A percentile compares a stretch with the other conserved stretches of the same genome.
These are phyloP conservation scores for Globomyces pollinis-pini DNA, from an alignment of 192 early-diverging fungal genomes.

Conservation along the genomic window DNA sequence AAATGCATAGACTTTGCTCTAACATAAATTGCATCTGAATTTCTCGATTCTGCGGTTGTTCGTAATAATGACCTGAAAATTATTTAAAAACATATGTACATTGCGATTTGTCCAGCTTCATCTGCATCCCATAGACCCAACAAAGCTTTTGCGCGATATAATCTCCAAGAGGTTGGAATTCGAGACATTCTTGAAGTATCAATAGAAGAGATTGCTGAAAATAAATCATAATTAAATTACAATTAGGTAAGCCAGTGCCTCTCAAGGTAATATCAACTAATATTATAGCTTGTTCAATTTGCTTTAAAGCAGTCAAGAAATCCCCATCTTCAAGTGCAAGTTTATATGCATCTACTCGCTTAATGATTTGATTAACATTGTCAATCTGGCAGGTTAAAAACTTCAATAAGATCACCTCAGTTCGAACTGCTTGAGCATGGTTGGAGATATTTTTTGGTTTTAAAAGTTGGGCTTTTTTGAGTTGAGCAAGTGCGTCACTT, in stretches of 20 bases:
- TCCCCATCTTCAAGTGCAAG: slow-evolving; percentile 5
- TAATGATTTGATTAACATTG: neutral
- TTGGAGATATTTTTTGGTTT: slow-evolving; percentile 4
- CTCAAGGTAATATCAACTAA: slow-evolving; percentile 28
- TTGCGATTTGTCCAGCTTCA: slow-evolving; percentile 57
- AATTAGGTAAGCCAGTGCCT: slow-evolving; percentile 2
- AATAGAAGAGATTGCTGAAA: slow-evolving; percentile 9
- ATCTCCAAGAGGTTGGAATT: neutral
- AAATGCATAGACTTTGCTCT: slow-evolving; percentile 63
- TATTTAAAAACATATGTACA: slow-evolving; percentile 48
- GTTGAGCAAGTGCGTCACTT: slow-evolving; percentile 39
- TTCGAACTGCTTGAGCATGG: slow-evolving; percentile 5
- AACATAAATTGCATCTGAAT: slow-evolving; percentile 62
- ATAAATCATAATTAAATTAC: neutral
- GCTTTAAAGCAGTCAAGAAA: slow-evolving; percentile 10
- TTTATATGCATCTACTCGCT: slow-evolving; percentile 2
- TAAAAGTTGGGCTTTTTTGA: neutral
- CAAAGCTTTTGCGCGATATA: slow-evolving; percentile 33
- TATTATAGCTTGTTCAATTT: slow-evolving; percentile 36
- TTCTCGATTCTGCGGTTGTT: slow-evolving; percentile 40
- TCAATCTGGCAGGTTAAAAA: too few species aligned
- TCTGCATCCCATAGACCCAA: slow-evolving; percentile 51
- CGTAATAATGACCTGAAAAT: neutral
- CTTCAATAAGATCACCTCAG: slow-evolving; percentile 1
- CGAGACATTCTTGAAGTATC: slow-evolving; percentile 10